Base-by-base conservation (phyloP, 805 yeast genomes). In the Sugiyamaella marilandica region DNA sequence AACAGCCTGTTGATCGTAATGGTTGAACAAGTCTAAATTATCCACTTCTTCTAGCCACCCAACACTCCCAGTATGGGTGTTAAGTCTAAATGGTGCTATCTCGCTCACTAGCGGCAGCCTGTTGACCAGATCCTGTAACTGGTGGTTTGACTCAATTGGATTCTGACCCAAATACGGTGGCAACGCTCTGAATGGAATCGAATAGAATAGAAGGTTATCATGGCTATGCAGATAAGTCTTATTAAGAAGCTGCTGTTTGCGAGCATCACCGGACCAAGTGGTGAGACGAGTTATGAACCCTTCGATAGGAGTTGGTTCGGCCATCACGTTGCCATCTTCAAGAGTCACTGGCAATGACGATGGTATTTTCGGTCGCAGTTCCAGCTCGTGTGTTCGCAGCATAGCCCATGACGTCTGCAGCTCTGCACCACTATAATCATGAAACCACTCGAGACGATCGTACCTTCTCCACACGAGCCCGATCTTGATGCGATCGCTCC, bases 261-360 rank as follows among this genome's bases (percentile, higher is more conserved):
- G 41, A 9, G 74, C 53, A 11, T 57, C 60, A 0, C 88, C 88
- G 5, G 66, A 63, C 53, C 77, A 73, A 43, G 80, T 74, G 0
- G 83, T 75, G 31, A 84, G 64, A 47, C 83, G 74, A 2, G 79
- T 70, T 18, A 91, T 65, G 64, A 86, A 90, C 0, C 98, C 98
- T 69, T 92, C 98, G 9, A 89, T 66, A 0, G 96, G 83, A 0
- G 70, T 49, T 0, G 97, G 97, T 62, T 85, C 95, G 0, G 57
- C 47, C 16, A 74, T 8, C 9, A 49, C 41, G 8, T 54, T 51
- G 1, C 65, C 67, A 14, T 59, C 55, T 16, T 50, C 53, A 18
- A 51, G 47, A 11, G 48, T 49, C 7, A 69, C 62, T 10, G 50
- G 50, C 7, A 60, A 58, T 2, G 70, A 62, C 39, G 63, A 63